Percentiles rank a stretch among this genome's conserved stretches.
phyloP scores from a whole-genome alignment of 495 filamentous ascomycete genomes.

The Evansstolkia leycettana region DNA sequence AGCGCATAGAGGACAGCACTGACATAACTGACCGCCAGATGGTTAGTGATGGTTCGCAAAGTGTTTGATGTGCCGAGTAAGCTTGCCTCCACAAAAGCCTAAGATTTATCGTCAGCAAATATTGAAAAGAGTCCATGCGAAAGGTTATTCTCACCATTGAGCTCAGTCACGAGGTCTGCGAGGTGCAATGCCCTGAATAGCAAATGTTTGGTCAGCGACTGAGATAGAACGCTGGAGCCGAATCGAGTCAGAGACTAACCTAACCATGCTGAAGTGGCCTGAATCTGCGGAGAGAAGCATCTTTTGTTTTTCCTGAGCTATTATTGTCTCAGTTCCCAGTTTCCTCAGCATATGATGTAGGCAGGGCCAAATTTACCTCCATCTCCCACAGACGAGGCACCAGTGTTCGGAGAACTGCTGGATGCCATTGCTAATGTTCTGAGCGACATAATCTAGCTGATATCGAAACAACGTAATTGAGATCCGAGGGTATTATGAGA shows the following conservation, averaged over 20 bases:
- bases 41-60: not conserved
- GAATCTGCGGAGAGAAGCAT: slow-evolving; percentile 62
- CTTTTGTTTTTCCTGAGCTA: slow-evolving; percentile 76
- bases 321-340: slow-evolving; percentile 9
- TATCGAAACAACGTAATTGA: too few species aligned
- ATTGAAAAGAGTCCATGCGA: too few species aligned
- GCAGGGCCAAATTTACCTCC: slow-evolving; percentile 24
- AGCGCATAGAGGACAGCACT: slow-evolving; percentile 89
- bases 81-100: slow-evolving; percentile 45
- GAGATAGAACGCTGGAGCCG: not conserved
- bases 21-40: slow-evolving; percentile 54
- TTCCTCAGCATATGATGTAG: slow-evolving; percentile 2
- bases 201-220: slow-evolving; percentile 8
- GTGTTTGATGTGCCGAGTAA: not conserved
- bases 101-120: not conserved
- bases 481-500: not conserved
- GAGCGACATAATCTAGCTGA: slow-evolving; percentile 32
- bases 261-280: slow-evolving; percentile 69
- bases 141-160: slow-evolving; percentile 57
- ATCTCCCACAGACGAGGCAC: slow-evolving; percentile 21
- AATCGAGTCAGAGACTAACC: slow-evolving; percentile 26
- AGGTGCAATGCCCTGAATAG: slow-evolving; percentile 69
- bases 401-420: slow-evolving; percentile 21
- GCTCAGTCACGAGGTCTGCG: slow-evolving; percentile 87
- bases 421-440: slow-evolving; percentile 30